Evolutionary conservation across 768 basidiomycete genomes (phyloP), one percentile per base, ranked within the genome.

Genomic region (Tricholoma saponaceum): DNA sequence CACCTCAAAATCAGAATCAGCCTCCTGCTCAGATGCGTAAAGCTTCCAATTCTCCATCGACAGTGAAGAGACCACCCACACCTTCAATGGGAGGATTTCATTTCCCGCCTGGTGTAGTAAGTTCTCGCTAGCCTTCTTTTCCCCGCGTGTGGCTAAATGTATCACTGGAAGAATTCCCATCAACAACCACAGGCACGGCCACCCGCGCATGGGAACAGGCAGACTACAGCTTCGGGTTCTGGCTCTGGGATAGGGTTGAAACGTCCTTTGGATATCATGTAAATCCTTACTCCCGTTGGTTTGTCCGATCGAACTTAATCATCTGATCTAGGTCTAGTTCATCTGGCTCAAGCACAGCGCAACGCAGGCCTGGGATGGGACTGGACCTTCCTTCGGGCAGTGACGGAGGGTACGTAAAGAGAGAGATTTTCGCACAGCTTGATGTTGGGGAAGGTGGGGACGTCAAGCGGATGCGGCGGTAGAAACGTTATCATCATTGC

Each of bases 11-110:
- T 30, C 25, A 35, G 18, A 16, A 25, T 56, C 49, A 30, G 22
- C 46, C 25, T 20, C n/a, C 47, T 8, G 26, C 5, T 39, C 41
- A 37, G 47, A 22, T 30, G 16, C 7, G n/a, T 3, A 49, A 10
- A 18, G 28, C 26, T 10, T 10, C 47, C 5, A n/a, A 7, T 10
- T 14, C 25, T n/a, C 18, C 47, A 16, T 55, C 59, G 16, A 44
- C 54, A 30, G 55, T 55, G 47, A 55, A 64, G 56, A 68, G 67
- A 33, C 63, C 72, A 12, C 32, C 65, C 16, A 69, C 71, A 37
- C 75, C 74, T 22, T 74, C 80, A 2, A 69, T 75, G 57, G 82
- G 82, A 25, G 80, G 80, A 1, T 84, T 80, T 61, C 73, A 80
- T 62, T 78, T 79, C 55, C 78, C 79, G 0, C 68, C 76, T 51